Base-by-base conservation (phyloP, 768 basidiomycete species). In the Pisolithus marmoratus region DNA sequence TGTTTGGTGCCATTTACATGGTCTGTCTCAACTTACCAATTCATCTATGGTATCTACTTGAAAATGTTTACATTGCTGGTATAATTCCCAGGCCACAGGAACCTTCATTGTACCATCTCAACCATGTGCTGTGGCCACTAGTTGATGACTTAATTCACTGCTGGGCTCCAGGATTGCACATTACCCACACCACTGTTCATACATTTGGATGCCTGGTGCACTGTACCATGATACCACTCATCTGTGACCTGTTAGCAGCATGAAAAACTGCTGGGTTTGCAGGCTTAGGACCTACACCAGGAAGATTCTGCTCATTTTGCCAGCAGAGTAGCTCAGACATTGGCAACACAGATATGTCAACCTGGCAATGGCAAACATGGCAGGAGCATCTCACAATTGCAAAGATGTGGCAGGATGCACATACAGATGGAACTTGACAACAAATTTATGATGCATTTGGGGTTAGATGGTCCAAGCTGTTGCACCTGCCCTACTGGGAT, bases 41-140 rank as follows among this genome's bases (percentile, higher is more conserved):
- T n/a, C n/a, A n/a, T n/a, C n/a, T n/a, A n/a, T n/a, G n/a, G n/a
- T n/a, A n/a, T n/a, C n/a, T n/a, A n/a, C n/a, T n/a, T n/a, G n/a
- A n/a, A n/a, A n/a, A n/a, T n/a, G n/a, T n/a, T n/a, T n/a, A n/a
- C n/a, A n/a, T n/a, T n/a, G n/a, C n/a, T n/a, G 46, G 49, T 9
- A 29, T 5, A 50, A 65, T 14, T 34, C 40, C 20, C 52, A 41
- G 14, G 56, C 55, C 26, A 34, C 65, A 24, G 43, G 60, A 73
- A 48, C 72, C 66, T 0, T 50, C 57, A 1, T 48, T 66, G 0
- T 41, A 63, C 0, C 54, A 70, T 29, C 57, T 74, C 9, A 74
- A 77, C 38, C 70, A 74, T 42, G 57, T 72, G 24, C 56, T 79
- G 2, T 17, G 27, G 0, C 72, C 68, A 1, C 62, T 77, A 14